Percentiles rank a stretch among this genome's conserved stretches.
Evolutionary conservation across 257 asterid genomes (phyloP).

Genomic region (Solanum megistacrolobum): DNA sequence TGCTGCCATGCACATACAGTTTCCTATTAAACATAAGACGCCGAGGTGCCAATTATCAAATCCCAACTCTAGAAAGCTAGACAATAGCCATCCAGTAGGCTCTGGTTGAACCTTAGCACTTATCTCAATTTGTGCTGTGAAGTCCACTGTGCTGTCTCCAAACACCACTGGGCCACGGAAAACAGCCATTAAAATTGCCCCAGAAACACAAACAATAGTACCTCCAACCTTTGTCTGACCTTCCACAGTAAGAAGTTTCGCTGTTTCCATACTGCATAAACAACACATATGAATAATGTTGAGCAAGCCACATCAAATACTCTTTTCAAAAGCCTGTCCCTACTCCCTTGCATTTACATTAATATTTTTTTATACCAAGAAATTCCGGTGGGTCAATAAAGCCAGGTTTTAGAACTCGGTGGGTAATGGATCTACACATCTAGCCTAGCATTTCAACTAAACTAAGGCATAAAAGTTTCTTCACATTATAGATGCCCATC

Average conservation of each 20-base stretch:
- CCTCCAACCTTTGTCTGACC: constrained; percentile 94
- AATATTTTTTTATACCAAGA: not conserved
- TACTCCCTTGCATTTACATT: not conserved
- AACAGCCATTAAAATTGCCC: constrained; percentile 80
- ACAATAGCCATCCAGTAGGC: constrained; percentile 66
- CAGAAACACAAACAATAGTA: constrained; percentile 76
- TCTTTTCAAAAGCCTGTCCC: not conserved
- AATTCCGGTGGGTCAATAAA: too few species aligned
- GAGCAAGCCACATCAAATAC: not conserved
- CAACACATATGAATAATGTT: constrained; percentile 19
- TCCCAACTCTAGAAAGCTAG: constrained; percentile 52
- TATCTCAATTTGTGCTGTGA: constrained; percentile 42
- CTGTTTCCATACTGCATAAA: constrained; percentile 81
- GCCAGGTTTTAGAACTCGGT: not conserved
- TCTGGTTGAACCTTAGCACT: constrained; percentile 84
- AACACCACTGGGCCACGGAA: constrained; percentile 83
- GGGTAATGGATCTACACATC: not conserved
- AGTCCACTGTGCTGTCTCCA: constrained; percentile 54
- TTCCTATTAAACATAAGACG: constrained; percentile 80
- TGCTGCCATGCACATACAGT: constrained; percentile 92
- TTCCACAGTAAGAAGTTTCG: constrained; percentile 56
- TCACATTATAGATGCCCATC: not conserved
- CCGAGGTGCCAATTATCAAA: constrained; percentile 87
- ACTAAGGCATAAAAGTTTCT: not conserved
- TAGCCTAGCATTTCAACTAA: not conserved